Evolutionary conservation across 2,329 filamentous ascomycete genomes (phyloP).

Genomic region (Aureobasidium lini): DNA sequence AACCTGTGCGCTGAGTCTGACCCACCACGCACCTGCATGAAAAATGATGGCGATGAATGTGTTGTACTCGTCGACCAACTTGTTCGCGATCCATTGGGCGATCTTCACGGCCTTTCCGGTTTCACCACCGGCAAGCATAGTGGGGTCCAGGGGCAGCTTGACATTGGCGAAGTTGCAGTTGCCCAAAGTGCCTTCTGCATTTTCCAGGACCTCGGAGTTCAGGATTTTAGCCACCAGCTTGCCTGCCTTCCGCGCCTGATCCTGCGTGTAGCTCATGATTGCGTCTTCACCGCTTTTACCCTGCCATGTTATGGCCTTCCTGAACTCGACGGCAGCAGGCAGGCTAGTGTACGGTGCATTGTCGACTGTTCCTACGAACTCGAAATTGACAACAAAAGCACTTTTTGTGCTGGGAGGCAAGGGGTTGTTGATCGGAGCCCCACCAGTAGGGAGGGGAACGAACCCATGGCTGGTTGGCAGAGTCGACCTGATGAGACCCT

Average conservation of each 20-base stretch:
- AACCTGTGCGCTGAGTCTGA: conserved; percentile 69
- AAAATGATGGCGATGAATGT: conserved; percentile 63
- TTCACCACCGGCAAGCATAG: conserved; percentile 26
- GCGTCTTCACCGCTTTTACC: conserved; percentile 56
- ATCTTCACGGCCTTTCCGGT: conserved; percentile 30
- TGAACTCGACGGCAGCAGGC: conserved; percentile 63
- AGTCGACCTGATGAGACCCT: conserved; percentile 64
- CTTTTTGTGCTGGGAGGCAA: conserved; percentile 43
- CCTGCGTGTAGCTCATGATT: conserved; percentile 57
- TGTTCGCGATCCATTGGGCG: conserved; percentile 34
- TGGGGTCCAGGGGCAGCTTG: conserved; percentile 55
- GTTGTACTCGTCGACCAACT: conserved; percentile 50
- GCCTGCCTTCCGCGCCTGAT: conserved; percentile 58
- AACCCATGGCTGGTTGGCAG: conserved; percentile 79
- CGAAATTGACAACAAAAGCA: conserved; percentile 38
- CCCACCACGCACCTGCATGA: conserved; percentile 59
- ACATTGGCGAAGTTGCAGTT: conserved; percentile 68
- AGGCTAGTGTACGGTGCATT: conserved; percentile 65
- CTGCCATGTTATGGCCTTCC: conserved; percentile 36
- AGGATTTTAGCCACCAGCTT: conserved; percentile 53
- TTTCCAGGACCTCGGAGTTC: conserved; percentile 66
- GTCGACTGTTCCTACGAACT: conserved; percentile 42
- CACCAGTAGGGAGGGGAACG: conserved; percentile 35
- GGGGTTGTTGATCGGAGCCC: conserved; percentile 26
- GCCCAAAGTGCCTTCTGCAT: conserved; percentile 52